Conservation (phyloP, 2,329 filamentous ascomycete species). For the Gnomoniopsis smithogilvyi region DNA sequence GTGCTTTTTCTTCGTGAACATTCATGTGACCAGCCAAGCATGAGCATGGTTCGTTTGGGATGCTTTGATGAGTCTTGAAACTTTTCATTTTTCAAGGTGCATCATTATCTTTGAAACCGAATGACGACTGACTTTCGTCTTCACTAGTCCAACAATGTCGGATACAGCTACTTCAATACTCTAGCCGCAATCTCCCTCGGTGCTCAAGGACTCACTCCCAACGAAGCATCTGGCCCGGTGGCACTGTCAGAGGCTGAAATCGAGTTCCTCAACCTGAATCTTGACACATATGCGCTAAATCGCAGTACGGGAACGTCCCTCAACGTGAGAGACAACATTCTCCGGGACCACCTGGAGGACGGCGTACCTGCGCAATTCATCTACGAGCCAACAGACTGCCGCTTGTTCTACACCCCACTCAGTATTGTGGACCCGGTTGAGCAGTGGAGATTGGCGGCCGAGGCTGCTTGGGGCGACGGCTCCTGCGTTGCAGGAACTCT, state of each 20-base stretch:
- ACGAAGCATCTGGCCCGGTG: slow-evolving; percentile 1
- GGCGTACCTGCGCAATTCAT: slow-evolving; percentile 45
- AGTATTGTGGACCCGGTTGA: slow-evolving; percentile 44
- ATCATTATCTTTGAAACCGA: background rate
- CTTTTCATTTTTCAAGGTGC: background rate
- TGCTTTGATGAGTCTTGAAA: background rate
- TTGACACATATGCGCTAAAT: slow-evolving; percentile 27
- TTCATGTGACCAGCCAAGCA: background rate
- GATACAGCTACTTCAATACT: slow-evolving; percentile 27
- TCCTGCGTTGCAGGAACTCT: slow-evolving; percentile 2
- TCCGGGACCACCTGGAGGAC: slow-evolving; percentile 32
- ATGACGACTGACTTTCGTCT: slow-evolving; percentile 22
- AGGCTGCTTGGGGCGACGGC: slow-evolving; percentile 29
- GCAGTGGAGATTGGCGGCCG: slow-evolving; percentile 43
- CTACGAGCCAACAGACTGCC: slow-evolving; percentile 46
- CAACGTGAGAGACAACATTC: slow-evolving; percentile 40
- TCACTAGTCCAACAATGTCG: slow-evolving; percentile 22
- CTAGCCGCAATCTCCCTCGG: slow-evolving; percentile 19
- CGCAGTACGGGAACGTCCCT: slow-evolving; percentile 26
- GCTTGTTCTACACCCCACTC: slow-evolving; percentile 47
- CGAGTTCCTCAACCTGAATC: slow-evolving; percentile 19
- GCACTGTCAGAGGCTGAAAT: background rate
- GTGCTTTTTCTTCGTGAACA: background rate
- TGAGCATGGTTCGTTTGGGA: too few relatives aligned
- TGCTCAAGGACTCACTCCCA: background rate